phyloP scores from a whole-genome alignment of 345 rosid species.

The Murraya paniculata region DNA sequence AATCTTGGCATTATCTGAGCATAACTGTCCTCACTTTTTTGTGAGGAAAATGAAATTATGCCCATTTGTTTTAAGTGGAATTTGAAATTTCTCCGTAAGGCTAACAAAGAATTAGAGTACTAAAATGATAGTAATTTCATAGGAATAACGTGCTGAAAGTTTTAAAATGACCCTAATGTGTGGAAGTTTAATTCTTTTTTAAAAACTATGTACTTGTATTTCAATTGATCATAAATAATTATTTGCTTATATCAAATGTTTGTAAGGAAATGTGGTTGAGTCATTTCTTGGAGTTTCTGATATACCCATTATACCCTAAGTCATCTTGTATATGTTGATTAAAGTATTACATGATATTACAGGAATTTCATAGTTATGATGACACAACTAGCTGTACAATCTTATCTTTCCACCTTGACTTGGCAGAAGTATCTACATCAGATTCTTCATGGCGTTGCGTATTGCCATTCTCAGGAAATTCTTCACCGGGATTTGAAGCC shows the following conservation, averaged over 20 bases:
- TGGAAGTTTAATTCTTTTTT: background rate
- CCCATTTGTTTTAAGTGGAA: background rate
- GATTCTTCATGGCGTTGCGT: background rate
- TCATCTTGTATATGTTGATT: no score
- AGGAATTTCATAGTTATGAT: background rate
- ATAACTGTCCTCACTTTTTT: background rate
- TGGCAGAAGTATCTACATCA: slow-evolving; percentile 3
- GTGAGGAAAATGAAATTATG: background rate
- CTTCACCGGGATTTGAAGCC: slow-evolving; percentile 3
- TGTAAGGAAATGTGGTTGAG: background rate
- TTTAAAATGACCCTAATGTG: background rate
- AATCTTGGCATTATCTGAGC: no score
- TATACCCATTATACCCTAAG: no score
- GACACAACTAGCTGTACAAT: background rate
- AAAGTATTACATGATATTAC: no score
- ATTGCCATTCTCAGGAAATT: background rate
- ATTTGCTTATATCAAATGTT: background rate
- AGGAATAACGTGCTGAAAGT: no score
- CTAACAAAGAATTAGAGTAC: background rate
- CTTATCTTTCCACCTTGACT: background rate
- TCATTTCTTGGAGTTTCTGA: background rate
- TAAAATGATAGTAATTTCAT: background rate
- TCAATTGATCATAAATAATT: background rate
- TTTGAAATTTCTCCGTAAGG: background rate
- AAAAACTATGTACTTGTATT: background rate